Evolutionary conservation across 2,329 filamentous ascomycete species (phyloP).

Genomic region (Exophiala sp.): DNA sequence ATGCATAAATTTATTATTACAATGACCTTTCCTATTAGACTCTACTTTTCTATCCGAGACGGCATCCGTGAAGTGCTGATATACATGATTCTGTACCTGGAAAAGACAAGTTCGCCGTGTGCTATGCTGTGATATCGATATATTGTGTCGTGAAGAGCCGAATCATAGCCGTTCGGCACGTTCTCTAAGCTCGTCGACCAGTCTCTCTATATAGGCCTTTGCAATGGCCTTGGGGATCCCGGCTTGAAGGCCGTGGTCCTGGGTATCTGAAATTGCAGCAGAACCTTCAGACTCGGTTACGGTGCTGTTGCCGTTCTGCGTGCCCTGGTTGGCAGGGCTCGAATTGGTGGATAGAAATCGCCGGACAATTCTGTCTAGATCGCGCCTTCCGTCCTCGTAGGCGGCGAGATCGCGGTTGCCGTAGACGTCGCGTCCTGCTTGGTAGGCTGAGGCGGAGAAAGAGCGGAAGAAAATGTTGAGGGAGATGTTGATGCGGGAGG

Average conservation of each 20-base stretch:
- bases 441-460: constrained; percentile 60
- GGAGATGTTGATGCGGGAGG: constrained; percentile 60
- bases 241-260: constrained; percentile 30
- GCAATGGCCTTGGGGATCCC: constrained; percentile 63
- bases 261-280: not conserved
- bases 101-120: no score
- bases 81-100: no score
- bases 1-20: no score
- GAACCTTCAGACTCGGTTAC: not conserved
- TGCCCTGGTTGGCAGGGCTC: not conserved
- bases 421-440: constrained; percentile 76
- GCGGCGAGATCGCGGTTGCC: constrained; percentile 80
- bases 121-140: no score
- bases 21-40: no score
- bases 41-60: no score
- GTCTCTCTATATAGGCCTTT: constrained; percentile 70
- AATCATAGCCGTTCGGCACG: constrained; percentile 25
- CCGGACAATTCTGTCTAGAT: constrained; percentile 61
- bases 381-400: constrained; percentile 75
- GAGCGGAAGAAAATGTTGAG: constrained; percentile 89
- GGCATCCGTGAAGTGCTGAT: no score
- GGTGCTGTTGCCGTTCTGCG: no score
- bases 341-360: constrained; percentile 14
- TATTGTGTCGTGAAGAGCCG: no score
- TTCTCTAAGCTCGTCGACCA: constrained; percentile 64